These are phyloP conservation scores for Gossypium davidsonii DNA, from an alignment of 441 rosid genomes.

Conservation along the genomic window DNA sequence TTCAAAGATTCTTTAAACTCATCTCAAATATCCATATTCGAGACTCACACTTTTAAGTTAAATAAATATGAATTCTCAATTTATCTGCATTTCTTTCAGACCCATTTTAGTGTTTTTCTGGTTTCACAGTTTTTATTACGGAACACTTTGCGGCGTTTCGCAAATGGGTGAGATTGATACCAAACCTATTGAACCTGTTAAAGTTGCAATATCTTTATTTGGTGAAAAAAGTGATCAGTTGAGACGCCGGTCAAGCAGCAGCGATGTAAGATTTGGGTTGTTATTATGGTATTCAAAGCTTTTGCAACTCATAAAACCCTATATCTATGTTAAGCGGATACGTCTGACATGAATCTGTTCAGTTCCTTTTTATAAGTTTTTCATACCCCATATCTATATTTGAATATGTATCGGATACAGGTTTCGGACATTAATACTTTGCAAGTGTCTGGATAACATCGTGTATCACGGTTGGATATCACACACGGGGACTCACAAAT, in stretches of 20 bases:
- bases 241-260: conserved; percentile 11
- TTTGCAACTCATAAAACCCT: neutral
- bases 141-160: neutral
- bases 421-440: neutral
- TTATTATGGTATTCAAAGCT: neutral
- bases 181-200: conserved; percentile 48
- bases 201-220: conserved; percentile 41
- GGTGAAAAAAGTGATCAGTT: conserved; percentile 29
- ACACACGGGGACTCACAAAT: neutral
- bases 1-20: too few relatives aligned
- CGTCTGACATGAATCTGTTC: too few relatives aligned
- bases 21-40: too few relatives aligned
- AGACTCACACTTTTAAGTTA: too few relatives aligned
- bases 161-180: conserved; percentile 49
- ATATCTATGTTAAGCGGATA: too few relatives aligned
- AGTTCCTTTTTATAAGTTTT: too few relatives aligned
- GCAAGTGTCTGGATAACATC: neutral
- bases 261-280: conserved; percentile 23
- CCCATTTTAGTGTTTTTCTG: neutral
- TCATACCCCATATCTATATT: too few relatives aligned
- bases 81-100: neutral
- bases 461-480: neutral
- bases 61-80: neutral
- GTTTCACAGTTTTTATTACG: neutral
- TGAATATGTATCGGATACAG: neutral